Evolutionary conservation across 139 green algal species (phyloP).

Genomic region (Bryopsis sp.): DNA sequence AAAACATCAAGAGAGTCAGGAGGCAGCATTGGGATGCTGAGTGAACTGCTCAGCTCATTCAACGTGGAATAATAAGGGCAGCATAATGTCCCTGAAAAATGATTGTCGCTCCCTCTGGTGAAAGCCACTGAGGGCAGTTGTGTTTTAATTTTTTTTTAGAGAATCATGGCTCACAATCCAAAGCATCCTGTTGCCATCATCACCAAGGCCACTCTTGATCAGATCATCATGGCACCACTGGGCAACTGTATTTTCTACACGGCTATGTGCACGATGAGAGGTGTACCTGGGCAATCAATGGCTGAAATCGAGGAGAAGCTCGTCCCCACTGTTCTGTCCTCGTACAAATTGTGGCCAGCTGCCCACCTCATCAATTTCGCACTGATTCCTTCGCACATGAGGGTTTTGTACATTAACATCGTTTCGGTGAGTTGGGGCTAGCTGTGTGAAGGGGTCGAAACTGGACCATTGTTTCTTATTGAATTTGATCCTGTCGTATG

Average conservation of each 20-base stretch:
- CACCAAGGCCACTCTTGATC: slow-evolving; percentile 30
- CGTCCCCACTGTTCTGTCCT: slow-evolving; percentile 33
- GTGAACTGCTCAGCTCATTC: no score
- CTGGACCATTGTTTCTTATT: no score
- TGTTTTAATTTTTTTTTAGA: slow-evolving; percentile 3
- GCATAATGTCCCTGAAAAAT: no score
- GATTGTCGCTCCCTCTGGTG: no score
- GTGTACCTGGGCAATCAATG: no score
- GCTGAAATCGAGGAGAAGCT: slow-evolving; percentile 18
- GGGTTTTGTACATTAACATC: slow-evolving; percentile 79
- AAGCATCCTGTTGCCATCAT: slow-evolving; percentile 21
- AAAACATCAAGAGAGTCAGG: no score
- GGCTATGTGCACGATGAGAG: no score
- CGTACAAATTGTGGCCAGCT: slow-evolving; percentile 55
- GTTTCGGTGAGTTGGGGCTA: slow-evolving; percentile 45
- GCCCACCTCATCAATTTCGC: slow-evolving; percentile 78
- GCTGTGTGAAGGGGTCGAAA: no score
- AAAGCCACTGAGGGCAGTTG: not conserved
- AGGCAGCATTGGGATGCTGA: no score
- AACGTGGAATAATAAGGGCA: no score
- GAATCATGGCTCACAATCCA: slow-evolving; percentile 14
- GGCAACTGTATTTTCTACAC: slow-evolving; percentile 26
- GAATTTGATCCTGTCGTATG: no score
- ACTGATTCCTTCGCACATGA: slow-evolving; percentile 51
- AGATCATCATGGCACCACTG: slow-evolving; percentile 28